Evolutionary conservation across 2,329 filamentous ascomycete genomes (phyloP).

Genomic region (Penicillium concentricum): DNA sequence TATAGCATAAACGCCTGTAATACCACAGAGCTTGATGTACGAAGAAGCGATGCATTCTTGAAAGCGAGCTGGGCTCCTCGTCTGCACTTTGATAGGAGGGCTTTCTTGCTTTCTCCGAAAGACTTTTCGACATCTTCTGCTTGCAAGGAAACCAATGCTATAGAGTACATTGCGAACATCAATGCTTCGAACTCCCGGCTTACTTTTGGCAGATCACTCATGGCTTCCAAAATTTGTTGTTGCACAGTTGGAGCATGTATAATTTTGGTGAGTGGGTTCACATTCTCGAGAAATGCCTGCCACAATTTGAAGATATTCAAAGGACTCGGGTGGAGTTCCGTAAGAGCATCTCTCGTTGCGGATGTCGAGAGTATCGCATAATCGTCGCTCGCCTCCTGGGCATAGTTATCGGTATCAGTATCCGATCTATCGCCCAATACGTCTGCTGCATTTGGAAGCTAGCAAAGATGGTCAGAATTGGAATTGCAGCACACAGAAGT

Average conservation of each 20-base stretch:
- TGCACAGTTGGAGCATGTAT: constrained; percentile 61
- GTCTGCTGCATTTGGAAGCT: constrained; percentile 24
- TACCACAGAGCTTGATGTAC: constrained; percentile 46
- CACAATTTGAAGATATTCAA: constrained; percentile 27
- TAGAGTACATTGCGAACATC: constrained; percentile 66
- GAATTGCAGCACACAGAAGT: background rate
- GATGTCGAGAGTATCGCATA: constrained; percentile 12
- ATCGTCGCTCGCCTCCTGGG: constrained; percentile 12
- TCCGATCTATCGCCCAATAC: constrained; percentile 15
- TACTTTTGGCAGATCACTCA: constrained; percentile 16
- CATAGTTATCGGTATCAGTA: constrained; percentile 4
- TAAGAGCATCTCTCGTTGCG: background rate
- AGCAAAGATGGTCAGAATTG: background rate
- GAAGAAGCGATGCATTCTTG: constrained; percentile 34
- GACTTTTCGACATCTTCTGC: constrained; percentile 17
- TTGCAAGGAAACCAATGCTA: constrained; percentile 42
- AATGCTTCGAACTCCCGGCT: constrained; percentile 54
- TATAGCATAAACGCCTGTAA: constrained; percentile 50
- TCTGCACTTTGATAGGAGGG: constrained; percentile 15
- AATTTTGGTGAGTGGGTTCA: constrained; percentile 71
- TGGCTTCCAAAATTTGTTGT: constrained; percentile 26
- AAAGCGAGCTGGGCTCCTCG: constrained; percentile 20
- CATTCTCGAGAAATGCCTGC: constrained; percentile 28
- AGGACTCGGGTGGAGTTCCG: constrained; percentile 18
- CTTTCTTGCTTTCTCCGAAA: constrained; percentile 22